Conservation (phyloP, 192 early-diverging fungal species). For the Entomortierella chlamydospora region DNA sequence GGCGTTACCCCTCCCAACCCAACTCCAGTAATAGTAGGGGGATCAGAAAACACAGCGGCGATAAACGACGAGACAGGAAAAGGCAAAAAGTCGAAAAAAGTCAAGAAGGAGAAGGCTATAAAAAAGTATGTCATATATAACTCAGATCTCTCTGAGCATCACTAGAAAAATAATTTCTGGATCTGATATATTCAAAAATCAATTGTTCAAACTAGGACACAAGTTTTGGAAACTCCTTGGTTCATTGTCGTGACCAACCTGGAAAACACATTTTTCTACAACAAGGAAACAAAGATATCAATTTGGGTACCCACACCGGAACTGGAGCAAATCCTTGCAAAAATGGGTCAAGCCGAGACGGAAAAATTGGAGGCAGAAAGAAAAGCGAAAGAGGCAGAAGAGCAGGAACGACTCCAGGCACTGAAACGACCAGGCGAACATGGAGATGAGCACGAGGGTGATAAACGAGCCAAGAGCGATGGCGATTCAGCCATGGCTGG, state of each 20-base stretch:
- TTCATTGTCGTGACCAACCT: slow-evolving; percentile 75
- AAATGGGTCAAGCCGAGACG: slow-evolving; percentile 63
- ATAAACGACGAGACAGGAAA: slow-evolving; percentile 22
- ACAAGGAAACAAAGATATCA: slow-evolving; percentile 73
- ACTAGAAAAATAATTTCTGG: too few species aligned
- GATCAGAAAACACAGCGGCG: background rate
- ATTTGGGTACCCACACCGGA: slow-evolving; percentile 74
- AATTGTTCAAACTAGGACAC: slow-evolving; percentile 44
- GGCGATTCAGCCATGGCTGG: slow-evolving; percentile 15
- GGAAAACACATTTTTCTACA: slow-evolving; percentile 83
- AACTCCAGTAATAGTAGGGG: background rate
- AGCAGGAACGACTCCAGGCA: slow-evolving; percentile 32
- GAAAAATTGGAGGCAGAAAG: slow-evolving; percentile 39
- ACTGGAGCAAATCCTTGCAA: slow-evolving; percentile 62
- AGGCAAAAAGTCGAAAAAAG: slow-evolving; percentile 52
- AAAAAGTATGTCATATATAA: slow-evolving; percentile 44
- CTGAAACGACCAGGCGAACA: slow-evolving; percentile 28
- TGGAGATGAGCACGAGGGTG: slow-evolving; percentile 2
- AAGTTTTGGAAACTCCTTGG: slow-evolving; percentile 78
- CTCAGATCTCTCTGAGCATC: too few species aligned
- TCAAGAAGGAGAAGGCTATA: slow-evolving; percentile 56
- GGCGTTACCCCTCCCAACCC: slow-evolving; percentile 11
- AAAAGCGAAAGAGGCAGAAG: slow-evolving; percentile 53
- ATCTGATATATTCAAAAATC: too few species aligned
- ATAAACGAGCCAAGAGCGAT: slow-evolving; percentile 29